These are phyloP conservation scores for Kodamaea fungicola DNA, from an alignment of 1,139 yeast genomes.

Conservation along the genomic window DNA sequence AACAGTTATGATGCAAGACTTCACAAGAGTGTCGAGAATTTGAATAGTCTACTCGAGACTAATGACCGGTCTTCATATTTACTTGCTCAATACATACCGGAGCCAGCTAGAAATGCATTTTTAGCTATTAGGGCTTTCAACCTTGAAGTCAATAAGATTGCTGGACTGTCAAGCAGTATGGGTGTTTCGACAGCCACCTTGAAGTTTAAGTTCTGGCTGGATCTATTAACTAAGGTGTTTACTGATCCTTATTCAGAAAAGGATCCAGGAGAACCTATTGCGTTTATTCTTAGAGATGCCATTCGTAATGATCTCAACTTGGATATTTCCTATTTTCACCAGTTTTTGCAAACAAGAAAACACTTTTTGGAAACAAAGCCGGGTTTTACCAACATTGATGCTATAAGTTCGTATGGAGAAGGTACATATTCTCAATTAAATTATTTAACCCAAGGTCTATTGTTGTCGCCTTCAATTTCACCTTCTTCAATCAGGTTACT, in stretches of 20 bases:
- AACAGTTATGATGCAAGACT: conserved; percentile 16
- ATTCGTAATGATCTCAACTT: conserved; percentile 48
- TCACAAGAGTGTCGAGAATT: conserved; percentile 41
- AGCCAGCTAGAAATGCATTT: conserved; percentile 60
- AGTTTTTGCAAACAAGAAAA: conserved; percentile 60
- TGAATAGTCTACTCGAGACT: conserved; percentile 36
- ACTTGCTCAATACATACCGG: conserved; percentile 68
- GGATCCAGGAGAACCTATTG: conserved; percentile 63
- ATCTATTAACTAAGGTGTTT: conserved; percentile 42
- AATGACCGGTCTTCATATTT: conserved; percentile 66
- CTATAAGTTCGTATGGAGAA: conserved; percentile 75
- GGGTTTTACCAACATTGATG: conserved; percentile 49
- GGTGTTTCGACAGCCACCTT: conserved; percentile 50
- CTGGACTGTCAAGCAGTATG: conserved; percentile 41
- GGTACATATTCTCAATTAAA: conserved; percentile 75
- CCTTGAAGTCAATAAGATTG: conserved; percentile 62
- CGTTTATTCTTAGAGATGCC: conserved; percentile 51
- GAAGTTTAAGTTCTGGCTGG: conserved; percentile 64
- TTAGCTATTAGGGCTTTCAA: conserved; percentile 70
- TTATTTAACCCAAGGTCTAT: conserved; percentile 60
- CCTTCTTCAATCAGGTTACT: conserved; percentile 53
- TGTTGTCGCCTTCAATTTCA: conserved; percentile 57
- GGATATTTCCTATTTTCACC: conserved; percentile 54
- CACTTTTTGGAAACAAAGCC: conserved; percentile 40
- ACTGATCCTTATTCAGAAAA: conserved; percentile 33